These are phyloP conservation scores for slime mould (Dictyostelium discoideum) DNA, from an alignment of 78 protist species.

Conservation along the genomic window DNA sequence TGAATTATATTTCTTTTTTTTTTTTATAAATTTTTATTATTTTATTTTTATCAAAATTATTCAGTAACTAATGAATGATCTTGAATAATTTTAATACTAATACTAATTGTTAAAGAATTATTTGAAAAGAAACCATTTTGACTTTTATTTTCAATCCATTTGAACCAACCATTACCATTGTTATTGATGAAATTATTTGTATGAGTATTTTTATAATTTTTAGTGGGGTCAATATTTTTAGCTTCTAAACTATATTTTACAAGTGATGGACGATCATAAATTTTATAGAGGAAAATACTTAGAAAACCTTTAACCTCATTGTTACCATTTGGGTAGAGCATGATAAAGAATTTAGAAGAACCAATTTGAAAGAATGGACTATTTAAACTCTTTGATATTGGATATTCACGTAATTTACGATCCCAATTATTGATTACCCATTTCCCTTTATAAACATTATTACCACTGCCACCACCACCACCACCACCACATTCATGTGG, in stretches of 20 bases:
- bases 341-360: neutral
- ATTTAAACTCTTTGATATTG: neutral
- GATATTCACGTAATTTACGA: neutral
- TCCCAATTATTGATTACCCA: neutral
- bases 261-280: neutral
- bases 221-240: neutral
- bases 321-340: slow-evolving; percentile 7
- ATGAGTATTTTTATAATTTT: neutral
- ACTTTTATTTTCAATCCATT: neutral
- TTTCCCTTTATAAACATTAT: neutral
- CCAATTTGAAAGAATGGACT: neutral
- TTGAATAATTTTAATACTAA: neutral
- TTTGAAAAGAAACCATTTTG: neutral
- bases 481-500: neutral
- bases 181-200: neutral
- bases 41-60: too few relatives aligned
- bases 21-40: neutral
- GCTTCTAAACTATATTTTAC: slow-evolving; percentile 5
- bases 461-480: neutral
- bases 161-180: slow-evolving; percentile 14
- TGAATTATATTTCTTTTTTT: neutral
- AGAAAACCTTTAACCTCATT: neutral
- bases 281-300: neutral
- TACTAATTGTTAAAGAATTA: neutral
- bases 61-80: neutral